Percentiles rank a stretch among this genome's conserved stretches.
Evolutionary conservation across 2,329 filamentous ascomycete genomes (phyloP).

Genomic region (Coniochaeta sp.): DNA sequence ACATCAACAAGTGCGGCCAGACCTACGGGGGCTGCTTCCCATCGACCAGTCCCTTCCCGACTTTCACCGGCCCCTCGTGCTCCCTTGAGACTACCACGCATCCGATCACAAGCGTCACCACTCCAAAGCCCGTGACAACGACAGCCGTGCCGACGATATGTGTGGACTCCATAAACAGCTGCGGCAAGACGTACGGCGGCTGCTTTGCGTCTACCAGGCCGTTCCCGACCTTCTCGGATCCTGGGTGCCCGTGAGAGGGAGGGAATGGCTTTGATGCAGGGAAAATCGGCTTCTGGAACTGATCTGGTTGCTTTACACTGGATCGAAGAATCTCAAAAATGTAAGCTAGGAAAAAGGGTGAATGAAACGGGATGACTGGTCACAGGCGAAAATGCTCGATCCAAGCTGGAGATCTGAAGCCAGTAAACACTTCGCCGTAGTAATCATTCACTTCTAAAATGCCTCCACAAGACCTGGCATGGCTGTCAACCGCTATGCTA

Average conservation of each 20-base stretch:
- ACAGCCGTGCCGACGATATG: conserved; percentile 1
- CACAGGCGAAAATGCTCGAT: too few relatives aligned
- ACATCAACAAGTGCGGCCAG: conserved; percentile 12
- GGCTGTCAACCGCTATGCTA: too few relatives aligned
- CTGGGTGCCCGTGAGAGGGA: background rate
- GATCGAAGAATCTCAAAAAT: too few relatives aligned
- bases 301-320: too few relatives aligned
- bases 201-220: conserved; percentile 2
- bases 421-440: background rate
- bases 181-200: conserved; percentile 3
- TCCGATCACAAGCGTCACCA: background rate
- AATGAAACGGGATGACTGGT: too few relatives aligned
- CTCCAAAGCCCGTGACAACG: background rate
- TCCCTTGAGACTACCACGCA: background rate
- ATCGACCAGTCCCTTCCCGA: conserved; percentile 12
- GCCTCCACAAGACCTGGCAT: background rate
- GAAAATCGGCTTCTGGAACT: too few relatives aligned
- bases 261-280: background rate
- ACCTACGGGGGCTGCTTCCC: conserved; percentile 14
- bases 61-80: conserved; percentile 10
- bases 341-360: too few relatives aligned
- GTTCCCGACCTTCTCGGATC: conserved; percentile 1
- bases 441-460: background rate
- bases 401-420: background rate
- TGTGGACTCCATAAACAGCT: conserved; percentile 1